Evolutionary conservation across 176 grass and related monocot species (phyloP), one percentile per base, ranked within the genome.

Genomic region (Puya raimondii): DNA sequence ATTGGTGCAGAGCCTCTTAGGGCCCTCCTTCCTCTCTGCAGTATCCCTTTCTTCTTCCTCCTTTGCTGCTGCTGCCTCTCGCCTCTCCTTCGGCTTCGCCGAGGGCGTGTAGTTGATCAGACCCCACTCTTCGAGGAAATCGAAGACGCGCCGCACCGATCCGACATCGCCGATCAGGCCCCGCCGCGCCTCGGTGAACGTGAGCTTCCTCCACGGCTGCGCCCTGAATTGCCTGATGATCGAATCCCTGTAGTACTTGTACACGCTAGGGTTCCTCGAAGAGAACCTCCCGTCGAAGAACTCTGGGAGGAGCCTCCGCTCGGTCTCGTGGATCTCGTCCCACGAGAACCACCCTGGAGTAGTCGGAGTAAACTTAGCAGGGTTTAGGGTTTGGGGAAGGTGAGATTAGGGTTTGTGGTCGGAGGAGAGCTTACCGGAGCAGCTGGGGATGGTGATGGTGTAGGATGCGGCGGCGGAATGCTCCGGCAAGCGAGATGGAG

Each of bases 121-220:
- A 2, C 94, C 94, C 94, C 94, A 99, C 49, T 99, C 89, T 72
- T 99, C 89, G 2, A 93, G 85, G 82, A 99, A 99, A 73, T 99
- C 89, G 4, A 91, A 99, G 23, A 99, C 86, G 3, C 84, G 83
- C 26, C 89, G 82, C 53, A 88, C 81, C 7, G 89, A 88, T n/a
- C 94, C 87, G 1, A 88, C 75, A 2, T 99, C 94, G 1, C 82
- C 94, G 0, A 99, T 79, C 10, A 97, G 69, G 0, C 84, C 82
- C 18, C 89, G 79, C 53, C 94, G 63, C 21, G 82, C 84, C 65
- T 93, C 89, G 1, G 94, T 99, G 68, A 92, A 88, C 20, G 84
- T 90, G 50, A 99, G 78, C 64, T 91, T 84, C 48, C 86, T 80
- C 61, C 77, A 79, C 8, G 94, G 87, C 42, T 88, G 67, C 33